Base-by-base conservation (phyloP, 768 basidiomycete genomes). In the Leccinum variicolor region DNA sequence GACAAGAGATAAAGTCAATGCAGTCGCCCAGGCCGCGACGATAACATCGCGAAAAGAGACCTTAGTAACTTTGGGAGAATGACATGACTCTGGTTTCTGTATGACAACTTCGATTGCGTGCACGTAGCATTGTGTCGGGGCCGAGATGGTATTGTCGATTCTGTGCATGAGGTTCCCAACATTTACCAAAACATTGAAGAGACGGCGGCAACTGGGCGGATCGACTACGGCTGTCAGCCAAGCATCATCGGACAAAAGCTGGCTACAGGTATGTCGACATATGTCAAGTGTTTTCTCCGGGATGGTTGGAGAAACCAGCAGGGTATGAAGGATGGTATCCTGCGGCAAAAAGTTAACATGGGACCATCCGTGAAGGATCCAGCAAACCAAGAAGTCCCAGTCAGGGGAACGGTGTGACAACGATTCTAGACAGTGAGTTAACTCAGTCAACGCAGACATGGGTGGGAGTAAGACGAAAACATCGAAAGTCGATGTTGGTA, bases 121-220 rank as follows among this genome's bases (percentile, higher is more conserved):
- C 50, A 77, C 67, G 58, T 79, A 76, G 51, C 79, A 73, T 28
- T 64, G 60, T 4, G 75, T 64, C 39, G 74, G 75, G 28, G 64
- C 57, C 19, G 68, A 65, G 52, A 68, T 65, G 47, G 60, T 65
- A 41, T 58, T 62, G 60, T 71, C 65, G 58, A 60, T 63, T 54
- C 57, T 69, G 31, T 70, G 72, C 62, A 68, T 66, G 55, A 73
- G 67, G 26, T 75, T 79, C 21, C 75, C 77, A 45, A 71, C 71
- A 19, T 74, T 77, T 56, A 77, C 75, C 46, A 79, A 67, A 41
- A 80, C 72, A 62, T 77, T 77, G 63, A 80, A 79, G 7, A 81
- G 64, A 6, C 79, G 75, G 54, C 76, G 78, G 4, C 73, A 61
- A 52, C 75, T 77, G 53, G 55, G 64, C 25, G 67, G 63, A 8